These are phyloP conservation scores for Aspergillus terreus DNA, from an alignment of 2,329 filamentous ascomycete genomes.

Conservation along the genomic window DNA sequence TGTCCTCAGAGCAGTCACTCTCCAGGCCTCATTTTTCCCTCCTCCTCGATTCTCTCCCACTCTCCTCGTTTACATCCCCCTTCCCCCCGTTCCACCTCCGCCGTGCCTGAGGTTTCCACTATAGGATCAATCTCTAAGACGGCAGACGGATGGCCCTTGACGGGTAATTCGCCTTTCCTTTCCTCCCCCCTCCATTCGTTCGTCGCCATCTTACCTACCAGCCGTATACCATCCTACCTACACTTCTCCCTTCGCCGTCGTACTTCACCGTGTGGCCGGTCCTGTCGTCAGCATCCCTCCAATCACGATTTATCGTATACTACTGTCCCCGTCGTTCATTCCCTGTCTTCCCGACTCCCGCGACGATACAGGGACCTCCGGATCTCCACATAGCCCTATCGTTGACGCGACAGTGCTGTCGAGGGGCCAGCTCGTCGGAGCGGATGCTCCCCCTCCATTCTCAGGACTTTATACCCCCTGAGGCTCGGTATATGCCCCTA, in stretches of 20 bases:
- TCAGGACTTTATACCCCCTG: conserved; percentile 8
- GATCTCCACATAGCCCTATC: too few species aligned
- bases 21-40: conserved; percentile 3
- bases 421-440: conserved; percentile 21
- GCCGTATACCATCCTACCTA: neutral
- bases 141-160: conserved; percentile 1
- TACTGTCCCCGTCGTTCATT: conserved; percentile 1
- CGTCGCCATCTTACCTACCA: conserved; percentile 7
- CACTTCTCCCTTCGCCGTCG: too few species aligned
- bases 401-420: conserved; percentile 19
- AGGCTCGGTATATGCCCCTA: conserved; percentile 24
- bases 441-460: conserved; percentile 24
- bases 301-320: conserved; percentile 4
- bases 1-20: conserved; percentile 7
- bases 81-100: conserved; percentile 4
- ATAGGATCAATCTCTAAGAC: conserved; percentile 3
- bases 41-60: conserved; percentile 1
- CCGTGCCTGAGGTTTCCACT: conserved; percentile 8
- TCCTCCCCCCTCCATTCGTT: conserved; percentile 15
- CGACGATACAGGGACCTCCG: neutral
- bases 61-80: neutral
- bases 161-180: conserved; percentile 5
- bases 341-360: neutral
- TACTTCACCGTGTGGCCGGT: neutral
- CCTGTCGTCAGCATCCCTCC: neutral